Conservation (phyloP, 805 yeast species). For the Kazachstania viticola region DNA sequence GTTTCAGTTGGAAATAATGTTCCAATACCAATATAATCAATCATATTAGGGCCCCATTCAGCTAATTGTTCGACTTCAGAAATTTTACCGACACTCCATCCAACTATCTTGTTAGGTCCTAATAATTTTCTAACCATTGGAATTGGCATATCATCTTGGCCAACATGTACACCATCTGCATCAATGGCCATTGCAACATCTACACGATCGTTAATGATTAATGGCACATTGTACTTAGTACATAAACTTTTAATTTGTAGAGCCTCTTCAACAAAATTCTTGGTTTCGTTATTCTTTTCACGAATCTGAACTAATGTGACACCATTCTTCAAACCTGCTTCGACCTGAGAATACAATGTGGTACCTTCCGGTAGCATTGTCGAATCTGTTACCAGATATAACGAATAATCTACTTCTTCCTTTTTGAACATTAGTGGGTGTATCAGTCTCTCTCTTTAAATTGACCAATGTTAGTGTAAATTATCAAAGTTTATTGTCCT, state of each 20-base stretch:
- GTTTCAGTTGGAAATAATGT: conserved; percentile 67
- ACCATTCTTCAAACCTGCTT: conserved; percentile 54
- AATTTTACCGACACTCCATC: conserved; percentile 57
- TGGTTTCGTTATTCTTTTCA: conserved; percentile 63
- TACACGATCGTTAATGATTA: conserved; percentile 75
- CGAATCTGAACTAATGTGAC: conserved; percentile 75
- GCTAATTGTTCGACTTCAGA: conserved; percentile 35
- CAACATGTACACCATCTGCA: conserved; percentile 89
- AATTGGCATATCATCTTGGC: conserved; percentile 73
- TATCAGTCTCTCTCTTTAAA: too few species aligned
- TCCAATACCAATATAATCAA: conserved; percentile 82
- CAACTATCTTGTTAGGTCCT: conserved; percentile 68
- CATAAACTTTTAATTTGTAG: conserved; percentile 50
- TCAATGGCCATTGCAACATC: conserved; percentile 84
- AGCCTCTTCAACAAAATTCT: conserved; percentile 56
- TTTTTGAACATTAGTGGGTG: conserved; percentile 15
- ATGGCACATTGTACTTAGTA: conserved; percentile 47
- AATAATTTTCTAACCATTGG: conserved; percentile 45
- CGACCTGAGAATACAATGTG: conserved; percentile 50
- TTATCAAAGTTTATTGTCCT: too few species aligned
- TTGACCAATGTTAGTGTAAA: too few species aligned
- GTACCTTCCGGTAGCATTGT: conserved; percentile 54
- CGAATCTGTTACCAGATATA: conserved; percentile 75
- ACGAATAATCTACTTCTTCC: conserved; percentile 32
- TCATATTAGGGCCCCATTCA: conserved; percentile 25